Base-by-base conservation (phyloP, 202 grass and related monocot species). In the Zizania palustris region DNA sequence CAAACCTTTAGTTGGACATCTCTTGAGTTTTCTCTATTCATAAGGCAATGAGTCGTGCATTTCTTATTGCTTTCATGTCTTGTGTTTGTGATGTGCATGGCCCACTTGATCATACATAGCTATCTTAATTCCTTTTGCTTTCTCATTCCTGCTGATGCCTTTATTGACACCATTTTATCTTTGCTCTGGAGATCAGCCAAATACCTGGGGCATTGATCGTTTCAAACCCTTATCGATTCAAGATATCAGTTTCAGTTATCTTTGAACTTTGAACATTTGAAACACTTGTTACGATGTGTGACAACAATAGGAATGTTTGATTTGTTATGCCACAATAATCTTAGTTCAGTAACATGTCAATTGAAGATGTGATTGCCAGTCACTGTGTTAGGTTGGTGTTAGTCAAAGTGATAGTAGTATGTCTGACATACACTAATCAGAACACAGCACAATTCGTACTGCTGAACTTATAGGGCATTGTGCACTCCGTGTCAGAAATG, bases 301-400 rank as follows among this genome's bases (percentile, higher is more conserved):
- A 55, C n/a, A 55, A 55, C 51, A 55, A 55, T 55, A 9, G 5
- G 3, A 55, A 55, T 20, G 51, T 19, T 51, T 55, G n/a, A 55
- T 8, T 55, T 28, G 28, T 28, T 28, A 0, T 28, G 28, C 28
- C 28, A 28, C 28, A 28, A 28, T 28, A 28, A 28, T 28, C 28
- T 28, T 28, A 28, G 28, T 28, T 28, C 28, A 28, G 28, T 28
- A 28, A 28, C 28, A 28, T 28, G 28, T 28, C 2, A 28, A 28
- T 28, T 28, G 28, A 28, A 28, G 51, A 19, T 55, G 51, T 55
- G n/a, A 55, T 20, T 55, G 51, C 16, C 51, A 55, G 51, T 55
- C 51, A 55, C 51, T 55, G 51, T 55, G 7, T n/a, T 55, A 55
- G 51, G 51, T 55, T 55, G n/a, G 51, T 55, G 51, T 55, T 55